A percentile compares a stretch with the other conserved stretches of the same genome.
Conservation (phyloP, 179 eudicot species). For the Amaranthus tricolor region DNA sequence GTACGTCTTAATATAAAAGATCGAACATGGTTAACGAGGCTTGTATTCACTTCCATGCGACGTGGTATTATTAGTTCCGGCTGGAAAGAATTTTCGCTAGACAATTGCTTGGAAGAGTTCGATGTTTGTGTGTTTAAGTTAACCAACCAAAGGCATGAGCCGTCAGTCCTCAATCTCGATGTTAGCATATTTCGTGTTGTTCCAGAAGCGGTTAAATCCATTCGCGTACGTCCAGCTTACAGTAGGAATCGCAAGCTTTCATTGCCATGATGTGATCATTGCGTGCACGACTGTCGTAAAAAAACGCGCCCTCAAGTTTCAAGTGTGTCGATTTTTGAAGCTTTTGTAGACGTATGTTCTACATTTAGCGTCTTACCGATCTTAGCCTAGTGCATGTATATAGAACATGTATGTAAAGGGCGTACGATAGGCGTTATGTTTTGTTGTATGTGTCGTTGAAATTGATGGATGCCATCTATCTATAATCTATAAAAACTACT, state of each 20-base stretch:
- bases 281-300: too few relatives aligned
- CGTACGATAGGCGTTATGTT: too few relatives aligned
- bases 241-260: neutral
- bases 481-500: too few relatives aligned
- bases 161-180: constrained; percentile 24
- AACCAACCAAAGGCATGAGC: constrained; percentile 15
- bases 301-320: too few relatives aligned
- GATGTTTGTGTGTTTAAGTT: constrained; percentile 37
- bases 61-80: constrained; percentile 28
- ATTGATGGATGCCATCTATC: too few relatives aligned
- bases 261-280: too few relatives aligned
- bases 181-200: constrained; percentile 25
- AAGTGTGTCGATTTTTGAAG: too few relatives aligned
- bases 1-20: constrained; percentile 19
- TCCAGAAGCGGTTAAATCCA: constrained; percentile 1
- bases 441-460: too few relatives aligned
- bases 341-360: too few relatives aligned
- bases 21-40: constrained; percentile 23
- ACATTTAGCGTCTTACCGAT: too few relatives aligned
- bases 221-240: neutral
- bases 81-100: constrained; percentile 32
- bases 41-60: constrained; percentile 14
- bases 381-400: too few relatives aligned
- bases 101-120: constrained; percentile 31
- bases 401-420: too few relatives aligned